Evolutionary conservation across 345 rosid species (phyloP).

Genomic region (Syzygium oleosum): DNA sequence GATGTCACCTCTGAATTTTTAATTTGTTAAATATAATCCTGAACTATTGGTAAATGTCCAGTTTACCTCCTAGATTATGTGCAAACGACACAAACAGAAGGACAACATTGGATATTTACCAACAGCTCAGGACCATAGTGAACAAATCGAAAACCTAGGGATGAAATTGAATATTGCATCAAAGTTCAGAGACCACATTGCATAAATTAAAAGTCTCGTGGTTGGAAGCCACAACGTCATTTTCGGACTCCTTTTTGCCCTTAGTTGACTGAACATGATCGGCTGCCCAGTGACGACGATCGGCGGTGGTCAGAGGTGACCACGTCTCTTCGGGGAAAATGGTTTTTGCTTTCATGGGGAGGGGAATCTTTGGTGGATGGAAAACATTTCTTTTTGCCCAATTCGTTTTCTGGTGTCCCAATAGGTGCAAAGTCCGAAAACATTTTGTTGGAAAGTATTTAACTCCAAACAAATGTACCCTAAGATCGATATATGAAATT

Average conservation of each 20-base stretch:
- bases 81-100: background rate
- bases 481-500: background rate
- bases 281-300: background rate
- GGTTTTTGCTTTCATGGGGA: background rate
- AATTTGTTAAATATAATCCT: background rate
- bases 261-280: background rate
- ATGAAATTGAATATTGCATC: fast-evolving
- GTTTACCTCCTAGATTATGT: background rate
- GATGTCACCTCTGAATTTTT: background rate
- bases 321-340: background rate
- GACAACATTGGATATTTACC: too few relatives aligned
- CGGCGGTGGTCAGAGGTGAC: fast-evolving
- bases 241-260: background rate
- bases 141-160: fast-evolving
- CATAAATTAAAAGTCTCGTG: background rate
- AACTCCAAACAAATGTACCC: background rate
- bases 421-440: background rate
- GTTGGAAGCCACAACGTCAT: background rate
- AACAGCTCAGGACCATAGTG: background rate
- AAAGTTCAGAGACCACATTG: fast-evolving
- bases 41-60: background rate
- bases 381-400: background rate
- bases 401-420: background rate
- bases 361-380: background rate
- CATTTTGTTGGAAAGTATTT: background rate